These are phyloP conservation scores for Testicularia cyperi DNA, from an alignment of 1,284 basidiomycete species.

Conservation along the genomic window DNA sequence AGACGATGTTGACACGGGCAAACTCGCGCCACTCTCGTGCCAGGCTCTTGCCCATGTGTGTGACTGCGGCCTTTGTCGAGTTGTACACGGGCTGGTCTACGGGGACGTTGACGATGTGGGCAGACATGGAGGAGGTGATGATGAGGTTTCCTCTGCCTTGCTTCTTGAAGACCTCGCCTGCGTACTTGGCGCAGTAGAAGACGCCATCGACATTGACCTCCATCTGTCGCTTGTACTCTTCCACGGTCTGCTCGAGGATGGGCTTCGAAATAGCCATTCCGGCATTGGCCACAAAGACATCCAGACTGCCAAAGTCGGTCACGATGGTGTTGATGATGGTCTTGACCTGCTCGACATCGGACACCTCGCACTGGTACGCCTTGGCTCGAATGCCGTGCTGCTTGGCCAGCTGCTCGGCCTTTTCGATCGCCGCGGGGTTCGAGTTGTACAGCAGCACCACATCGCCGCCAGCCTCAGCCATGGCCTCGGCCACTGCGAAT, in stretches of 20 bases:
- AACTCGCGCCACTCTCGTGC: slow-evolving; percentile 54
- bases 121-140: slow-evolving; percentile 49
- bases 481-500: slow-evolving; percentile 52
- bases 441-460: slow-evolving; percentile 57
- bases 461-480: slow-evolving; percentile 57
- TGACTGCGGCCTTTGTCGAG: slow-evolving; percentile 50
- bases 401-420: slow-evolving; percentile 48
- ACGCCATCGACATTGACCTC: slow-evolving; percentile 50
- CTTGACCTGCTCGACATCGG: slow-evolving; percentile 28
- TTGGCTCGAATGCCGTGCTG: slow-evolving; percentile 43
- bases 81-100: slow-evolving; percentile 49
- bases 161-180: slow-evolving; percentile 54
- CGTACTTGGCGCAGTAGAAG: slow-evolving; percentile 49
- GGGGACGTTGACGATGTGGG: slow-evolving; percentile 50
- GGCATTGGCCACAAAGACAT: slow-evolving; percentile 48
- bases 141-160: slow-evolving; percentile 55
- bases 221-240: slow-evolving; percentile 49
- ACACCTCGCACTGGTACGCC: slow-evolving; percentile 51
- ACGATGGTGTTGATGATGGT: slow-evolving; percentile 31
- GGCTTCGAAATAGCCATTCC: slow-evolving; percentile 27
- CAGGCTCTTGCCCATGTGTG: slow-evolving; percentile 45
- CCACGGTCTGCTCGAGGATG: slow-evolving; percentile 40
- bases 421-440: slow-evolving; percentile 45
- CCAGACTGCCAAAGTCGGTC: slow-evolving; percentile 44
- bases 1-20: slow-evolving; percentile 59